Base-by-base conservation (phyloP, 2,329 filamentous ascomycete species). In the Fusarium subglutinans region DNA sequence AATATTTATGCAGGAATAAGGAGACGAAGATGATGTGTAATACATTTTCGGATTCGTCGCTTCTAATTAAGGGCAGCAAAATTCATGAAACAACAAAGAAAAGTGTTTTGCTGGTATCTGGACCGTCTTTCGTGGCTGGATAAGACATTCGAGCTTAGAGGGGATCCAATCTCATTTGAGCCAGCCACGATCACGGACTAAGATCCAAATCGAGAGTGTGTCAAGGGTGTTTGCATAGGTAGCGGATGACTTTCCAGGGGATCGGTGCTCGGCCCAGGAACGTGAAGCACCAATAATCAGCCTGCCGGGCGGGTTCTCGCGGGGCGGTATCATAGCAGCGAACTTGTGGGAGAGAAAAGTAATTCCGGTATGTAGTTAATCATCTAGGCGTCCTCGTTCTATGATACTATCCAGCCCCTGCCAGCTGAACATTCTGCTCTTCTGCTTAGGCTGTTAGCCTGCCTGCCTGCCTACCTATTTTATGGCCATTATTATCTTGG, bases 151-250 rank as follows among this genome's bases (percentile, higher is more conserved):
- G 58, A 63, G 64, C 68, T 65, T 61, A 66, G 63, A 72, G 37
- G 66, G 51, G 65, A 20, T 50, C 64, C 55, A 77, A 77, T 75
- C 75, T 75, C 74, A 66, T 71, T 74, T 76, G 63, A 72, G 75
- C 74, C 73, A 77, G 76, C 76, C 76, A 77, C 75, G 47, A 74
- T 76, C 66, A 70, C 75, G 72, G 76, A 55, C 69, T 50, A 66
- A 55, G 59, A 63, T 59, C 73, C 76, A 48, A 75, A 77, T 76
- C 66, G 70, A 74, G 76, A 68, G 61, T 73, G 72, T 63, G 59
- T 69, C 63, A 72, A 68, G 61, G 75, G 72, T 66, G 63, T 71
- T 68, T 68, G 70, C 66, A 67, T 64, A 62, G 60, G 44, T 69
- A 54, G 58, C 58, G 33, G 44, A 70, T 41, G 61, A 70, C 55